Evolutionary conservation across 2,329 filamentous ascomycete genomes (phyloP).

Genomic region (Talaromyces sp.): DNA sequence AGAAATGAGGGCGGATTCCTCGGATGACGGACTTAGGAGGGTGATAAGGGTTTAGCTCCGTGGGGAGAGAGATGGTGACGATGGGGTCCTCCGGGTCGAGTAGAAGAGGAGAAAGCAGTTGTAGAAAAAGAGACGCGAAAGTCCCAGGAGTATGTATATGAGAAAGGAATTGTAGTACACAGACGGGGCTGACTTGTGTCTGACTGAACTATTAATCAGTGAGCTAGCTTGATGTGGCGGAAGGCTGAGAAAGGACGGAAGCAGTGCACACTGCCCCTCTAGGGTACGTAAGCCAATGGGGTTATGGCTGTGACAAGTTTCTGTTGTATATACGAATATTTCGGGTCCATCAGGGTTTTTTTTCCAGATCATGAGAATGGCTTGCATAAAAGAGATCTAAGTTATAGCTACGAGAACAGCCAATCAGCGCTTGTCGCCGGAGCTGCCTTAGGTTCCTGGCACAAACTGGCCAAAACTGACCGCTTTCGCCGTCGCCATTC

Average conservation of each 20-base stretch:
- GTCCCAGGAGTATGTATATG: not conserved
- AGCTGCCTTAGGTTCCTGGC: constrained; percentile 5
- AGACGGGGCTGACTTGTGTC: not conserved
- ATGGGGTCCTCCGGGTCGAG: not conserved
- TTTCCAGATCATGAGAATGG: no score
- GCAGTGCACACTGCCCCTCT: not conserved
- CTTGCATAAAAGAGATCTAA: not conserved
- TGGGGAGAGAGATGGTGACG: not conserved
- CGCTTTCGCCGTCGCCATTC: constrained; percentile 2
- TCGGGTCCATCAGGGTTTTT: no score
- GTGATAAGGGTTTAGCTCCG: not conserved
- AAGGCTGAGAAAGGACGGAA: not conserved
- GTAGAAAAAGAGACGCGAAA: not conserved
- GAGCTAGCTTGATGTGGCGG: not conserved
- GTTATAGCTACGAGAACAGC: not conserved
- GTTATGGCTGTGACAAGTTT: not conserved
- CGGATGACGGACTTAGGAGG: not conserved
- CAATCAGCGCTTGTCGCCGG: not conserved
- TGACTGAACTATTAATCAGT: not conserved
- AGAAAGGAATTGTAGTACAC: not conserved
- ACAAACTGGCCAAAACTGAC: not conserved
- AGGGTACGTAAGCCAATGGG: not conserved
- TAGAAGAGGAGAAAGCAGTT: not conserved
- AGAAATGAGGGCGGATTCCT: not conserved
- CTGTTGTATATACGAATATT: not conserved